Conservation (phyloP, 805 yeast genomes). For the Candida parachauliodes region DNA sequence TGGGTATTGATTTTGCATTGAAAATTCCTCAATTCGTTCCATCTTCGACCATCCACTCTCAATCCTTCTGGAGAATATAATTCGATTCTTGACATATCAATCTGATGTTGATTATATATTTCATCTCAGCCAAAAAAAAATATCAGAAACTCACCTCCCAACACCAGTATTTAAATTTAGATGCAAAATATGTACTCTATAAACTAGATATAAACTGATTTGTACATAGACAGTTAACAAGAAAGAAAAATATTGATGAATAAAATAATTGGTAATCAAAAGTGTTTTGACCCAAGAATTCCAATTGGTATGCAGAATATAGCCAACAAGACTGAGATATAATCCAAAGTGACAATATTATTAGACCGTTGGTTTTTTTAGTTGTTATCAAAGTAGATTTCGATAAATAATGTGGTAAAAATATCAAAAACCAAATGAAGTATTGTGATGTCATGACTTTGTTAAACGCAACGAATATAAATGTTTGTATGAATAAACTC, state of each 20-base stretch:
- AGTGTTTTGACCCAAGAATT: constrained; percentile 68
- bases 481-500: constrained; percentile 39
- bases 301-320: constrained; percentile 69
- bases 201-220: constrained; percentile 47
- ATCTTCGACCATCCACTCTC: constrained; percentile 88
- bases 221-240: constrained; percentile 57
- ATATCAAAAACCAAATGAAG: constrained; percentile 89
- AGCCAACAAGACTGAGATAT: constrained; percentile 76
- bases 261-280: constrained; percentile 58
- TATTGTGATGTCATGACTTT: constrained; percentile 88
- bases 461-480: constrained; percentile 42
- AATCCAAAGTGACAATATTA: constrained; percentile 58
- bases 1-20: constrained; percentile 83
- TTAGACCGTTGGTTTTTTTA: constrained; percentile 32
- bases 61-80: constrained; percentile 94
- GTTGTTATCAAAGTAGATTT: constrained; percentile 31
- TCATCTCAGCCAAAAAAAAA: no score
- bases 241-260: constrained; percentile 56
- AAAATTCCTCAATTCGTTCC: constrained; percentile 87
- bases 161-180: no score
- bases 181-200: constrained; percentile 2
- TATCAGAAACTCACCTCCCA: no score
- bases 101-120: no score
- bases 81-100: constrained; percentile 47
- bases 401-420: constrained; percentile 70